Conservation (phyloP, 2,329 filamentous ascomycete genomes). For the Diaporthe ilicicola region DNA sequence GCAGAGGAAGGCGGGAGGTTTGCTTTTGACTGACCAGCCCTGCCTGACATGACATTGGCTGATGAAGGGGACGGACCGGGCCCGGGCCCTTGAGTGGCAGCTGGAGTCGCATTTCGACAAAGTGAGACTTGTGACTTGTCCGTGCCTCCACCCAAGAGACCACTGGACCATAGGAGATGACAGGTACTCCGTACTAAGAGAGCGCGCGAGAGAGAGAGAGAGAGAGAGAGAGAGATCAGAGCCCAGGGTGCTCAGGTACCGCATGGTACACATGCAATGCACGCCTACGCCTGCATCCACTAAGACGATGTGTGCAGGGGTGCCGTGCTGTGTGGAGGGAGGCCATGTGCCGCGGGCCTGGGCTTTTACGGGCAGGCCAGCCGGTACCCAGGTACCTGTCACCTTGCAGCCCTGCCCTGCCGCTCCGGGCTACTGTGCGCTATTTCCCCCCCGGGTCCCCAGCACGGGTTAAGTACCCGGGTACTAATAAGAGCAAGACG, state of each 20-base stretch:
- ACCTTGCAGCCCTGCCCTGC: slow-evolving; percentile 2
- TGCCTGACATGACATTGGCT: slow-evolving; percentile 14
- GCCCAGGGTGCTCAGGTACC: background rate
- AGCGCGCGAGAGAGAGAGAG: background rate
- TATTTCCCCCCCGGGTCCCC: background rate
- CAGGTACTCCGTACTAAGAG: too few relatives aligned
- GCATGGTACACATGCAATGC: background rate
- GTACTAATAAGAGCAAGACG: background rate
- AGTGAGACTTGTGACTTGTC: slow-evolving; percentile 24
- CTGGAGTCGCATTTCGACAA: slow-evolving; percentile 4
- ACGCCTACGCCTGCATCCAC: slow-evolving; percentile 12
- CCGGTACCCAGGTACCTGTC: slow-evolving; percentile 9
- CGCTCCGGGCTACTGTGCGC: background rate
- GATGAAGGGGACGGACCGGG: slow-evolving; percentile 14
- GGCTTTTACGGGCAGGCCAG: background rate
- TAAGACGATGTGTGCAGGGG: slow-evolving; percentile 21
- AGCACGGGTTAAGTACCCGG: background rate
- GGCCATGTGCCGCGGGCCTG: slow-evolving; percentile 20
- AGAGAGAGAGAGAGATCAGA: background rate
- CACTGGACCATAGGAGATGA: slow-evolving; percentile 11
- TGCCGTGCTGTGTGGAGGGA: background rate
- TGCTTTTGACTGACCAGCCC: slow-evolving; percentile 22
- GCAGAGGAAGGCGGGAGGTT: slow-evolving; percentile 9
- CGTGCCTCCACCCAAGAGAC: slow-evolving; percentile 11
- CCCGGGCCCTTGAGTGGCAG: slow-evolving; percentile 12